These are phyloP conservation scores for Botrytis deweyae DNA, from an alignment of 2,329 filamentous ascomycete genomes.

Conservation along the genomic window DNA sequence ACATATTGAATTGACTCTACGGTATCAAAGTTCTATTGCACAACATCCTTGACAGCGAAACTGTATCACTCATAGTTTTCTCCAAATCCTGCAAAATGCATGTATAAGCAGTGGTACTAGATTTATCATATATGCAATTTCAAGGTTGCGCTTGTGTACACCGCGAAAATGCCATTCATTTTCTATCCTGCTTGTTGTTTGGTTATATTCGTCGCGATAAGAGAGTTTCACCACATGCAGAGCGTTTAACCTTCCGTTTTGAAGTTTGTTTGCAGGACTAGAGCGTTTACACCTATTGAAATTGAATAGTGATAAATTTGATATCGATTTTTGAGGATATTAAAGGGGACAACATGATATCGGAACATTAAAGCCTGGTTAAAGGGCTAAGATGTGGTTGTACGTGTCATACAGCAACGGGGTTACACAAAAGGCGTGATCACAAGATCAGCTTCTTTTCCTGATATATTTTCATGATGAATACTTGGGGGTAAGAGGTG, in stretches of 20 bases:
- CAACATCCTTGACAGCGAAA: not conserved
- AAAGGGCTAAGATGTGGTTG: not conserved
- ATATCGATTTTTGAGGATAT: not conserved
- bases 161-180: not conserved
- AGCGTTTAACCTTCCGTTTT: conserved; percentile 6
- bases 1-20: conserved; percentile 1
- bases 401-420: conserved; percentile 1
- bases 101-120: not conserved
- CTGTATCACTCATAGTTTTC: not conserved
- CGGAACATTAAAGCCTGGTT: conserved; percentile 4
- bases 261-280: not conserved
- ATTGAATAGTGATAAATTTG: not conserved
- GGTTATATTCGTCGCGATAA: not conserved
- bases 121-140: conserved; percentile 5
- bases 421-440: not conserved
- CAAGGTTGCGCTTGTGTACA: not conserved
- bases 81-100: not conserved
- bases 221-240: conserved; percentile 6
- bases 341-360: not conserved
- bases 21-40: not conserved
- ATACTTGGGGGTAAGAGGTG: not conserved
- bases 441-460: not conserved
- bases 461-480: not conserved
- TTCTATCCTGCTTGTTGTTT: not conserved
- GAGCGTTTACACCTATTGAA: not conserved